A percentile compares a stretch with the other conserved stretches of the same genome.
phyloP scores from a whole-genome alignment of 2,329 filamentous ascomycete species.

The Pseudocercospora fijiensis region DNA sequence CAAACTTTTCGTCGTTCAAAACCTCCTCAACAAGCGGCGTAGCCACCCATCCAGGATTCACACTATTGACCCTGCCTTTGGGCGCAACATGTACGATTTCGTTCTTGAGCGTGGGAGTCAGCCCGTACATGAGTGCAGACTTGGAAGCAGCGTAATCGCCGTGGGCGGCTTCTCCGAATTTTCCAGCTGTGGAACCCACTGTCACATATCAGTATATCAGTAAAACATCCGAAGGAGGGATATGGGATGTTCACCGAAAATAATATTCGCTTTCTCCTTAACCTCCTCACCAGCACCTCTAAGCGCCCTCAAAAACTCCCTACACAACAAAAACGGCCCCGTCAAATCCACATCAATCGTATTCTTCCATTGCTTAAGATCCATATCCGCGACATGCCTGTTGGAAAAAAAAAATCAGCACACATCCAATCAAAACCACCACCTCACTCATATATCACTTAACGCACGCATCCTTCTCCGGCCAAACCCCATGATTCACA shows the following conservation, averaged over 20 bases:
- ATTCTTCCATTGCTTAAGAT: slow-evolving; percentile 33
- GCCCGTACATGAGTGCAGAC: slow-evolving; percentile 35
- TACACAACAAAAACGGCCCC: slow-evolving; percentile 35
- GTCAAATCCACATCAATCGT: slow-evolving; percentile 35
- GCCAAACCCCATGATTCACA: slow-evolving; percentile 42
- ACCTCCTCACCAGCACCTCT: slow-evolving; percentile 20
- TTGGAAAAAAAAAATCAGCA: neutral
- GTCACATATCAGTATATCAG: neutral
- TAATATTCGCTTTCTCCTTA: slow-evolving; percentile 32
- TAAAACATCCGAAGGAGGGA: neutral
- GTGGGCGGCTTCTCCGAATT: slow-evolving; percentile 37
- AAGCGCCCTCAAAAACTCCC: slow-evolving; percentile 29
- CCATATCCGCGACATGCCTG: slow-evolving; percentile 33
- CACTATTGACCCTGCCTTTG: slow-evolving; percentile 31
- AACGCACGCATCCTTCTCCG: slow-evolving; percentile 19
- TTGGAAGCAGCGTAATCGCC: slow-evolving; percentile 36
- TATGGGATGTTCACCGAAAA: slow-evolving; percentile 24
- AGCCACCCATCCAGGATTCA: slow-evolving; percentile 35
- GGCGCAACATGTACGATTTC: slow-evolving; percentile 36
- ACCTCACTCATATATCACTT: neutral
- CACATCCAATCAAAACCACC: neutral
- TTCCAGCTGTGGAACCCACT: slow-evolving; percentile 37
- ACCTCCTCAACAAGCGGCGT: slow-evolving; percentile 30
- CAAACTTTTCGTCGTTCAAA: slow-evolving; percentile 32
- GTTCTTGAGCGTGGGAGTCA: slow-evolving; percentile 36